Conservation (phyloP, 225 moss, liverwort and hornwort genomes). For the Rhytidiadelphus loreus region DNA sequence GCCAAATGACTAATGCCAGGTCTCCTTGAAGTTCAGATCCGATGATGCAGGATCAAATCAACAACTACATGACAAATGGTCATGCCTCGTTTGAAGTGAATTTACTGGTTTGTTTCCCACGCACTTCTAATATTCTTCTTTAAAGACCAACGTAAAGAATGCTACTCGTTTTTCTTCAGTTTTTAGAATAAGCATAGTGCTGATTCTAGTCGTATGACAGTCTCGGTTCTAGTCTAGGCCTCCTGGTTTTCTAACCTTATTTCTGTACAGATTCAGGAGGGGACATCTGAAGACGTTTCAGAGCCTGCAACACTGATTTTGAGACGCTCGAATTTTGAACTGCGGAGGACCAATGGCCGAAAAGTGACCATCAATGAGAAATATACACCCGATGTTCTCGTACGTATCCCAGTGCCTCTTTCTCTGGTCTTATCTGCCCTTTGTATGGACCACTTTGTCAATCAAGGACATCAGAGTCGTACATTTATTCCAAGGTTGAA, state of each 20-base stretch:
- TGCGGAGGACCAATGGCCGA: slow-evolving; percentile 56
- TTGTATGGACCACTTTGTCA: background rate
- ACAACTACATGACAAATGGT: slow-evolving; percentile 47
- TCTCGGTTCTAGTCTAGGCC: background rate
- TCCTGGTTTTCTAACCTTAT: background rate
- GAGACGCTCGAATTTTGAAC: slow-evolving; percentile 75
- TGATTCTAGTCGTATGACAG: background rate
- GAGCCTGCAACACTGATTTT: slow-evolving; percentile 64
- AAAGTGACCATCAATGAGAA: slow-evolving; percentile 74
- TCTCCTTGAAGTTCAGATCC: slow-evolving; percentile 43
- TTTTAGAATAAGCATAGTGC: background rate
- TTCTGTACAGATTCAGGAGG: slow-evolving; percentile 59
- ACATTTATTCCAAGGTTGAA: background rate
- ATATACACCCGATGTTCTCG: slow-evolving; percentile 59
- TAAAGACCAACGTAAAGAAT: background rate
- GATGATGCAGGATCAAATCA: slow-evolving; percentile 89
- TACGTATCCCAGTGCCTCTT: slow-evolving; percentile 11
- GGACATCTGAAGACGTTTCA: slow-evolving; percentile 60
- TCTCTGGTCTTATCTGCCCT: background rate
- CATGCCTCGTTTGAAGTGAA: slow-evolving; percentile 85
- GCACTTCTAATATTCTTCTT: background rate
- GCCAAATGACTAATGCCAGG: background rate
- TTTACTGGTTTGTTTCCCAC: slow-evolving; percentile 51
- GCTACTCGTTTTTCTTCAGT: background rate
- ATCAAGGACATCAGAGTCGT: background rate